Base-by-base conservation (phyloP, 2,329 filamentous ascomycete genomes). In the Xylaria arbuscula region DNA sequence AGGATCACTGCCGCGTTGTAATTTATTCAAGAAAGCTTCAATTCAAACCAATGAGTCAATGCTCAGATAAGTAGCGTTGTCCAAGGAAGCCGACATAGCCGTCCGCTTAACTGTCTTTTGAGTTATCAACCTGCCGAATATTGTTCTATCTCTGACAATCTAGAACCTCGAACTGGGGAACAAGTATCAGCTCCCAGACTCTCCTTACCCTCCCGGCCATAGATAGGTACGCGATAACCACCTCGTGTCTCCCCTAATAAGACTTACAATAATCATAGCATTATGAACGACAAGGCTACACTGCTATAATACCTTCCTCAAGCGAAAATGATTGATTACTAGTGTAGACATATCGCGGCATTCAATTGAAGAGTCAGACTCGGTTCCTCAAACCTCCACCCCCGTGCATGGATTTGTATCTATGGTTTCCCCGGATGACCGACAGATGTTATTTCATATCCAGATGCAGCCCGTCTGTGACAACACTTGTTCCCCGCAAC, bases 401-500 rank as follows among this genome's bases (percentile, higher is more conserved):
- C 22, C 17, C 2, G 40, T 15, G 42, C 38, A 48, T 64, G 54
- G 38, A 47, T 58, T 50, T 40, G 55, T 28, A 53, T 64, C 45
- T 59, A 11, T 54, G 45, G 54, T 8, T 67, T 22, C 47, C 67
- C 50, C 28, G 28, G 57, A 65, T 64, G 53, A 65, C 68, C 48
- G 51, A 59, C 56, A 40, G 15, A 67, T 28, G 28, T 28, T 38
- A 45, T 60, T 48, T 11, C 36, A 42, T 60, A 53, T 65, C 22
- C 8, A 17, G 54, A 24, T 56, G 63, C 51, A 56, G 55, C 55
- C 54, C 36, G 50, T 56, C 40, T 13, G 50, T 22, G 56, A 38
- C 48, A 60, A 53, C 28, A 34, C 55, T 45, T 55, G 42, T 56
- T 51, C 22, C 42, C 34, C 34, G 50, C 36, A 32, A 47, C 59